Evolutionary conservation across 495 filamentous ascomycete genomes (phyloP), one percentile per base, ranked within the genome.

Genomic region (Cryomyces minteri): DNA sequence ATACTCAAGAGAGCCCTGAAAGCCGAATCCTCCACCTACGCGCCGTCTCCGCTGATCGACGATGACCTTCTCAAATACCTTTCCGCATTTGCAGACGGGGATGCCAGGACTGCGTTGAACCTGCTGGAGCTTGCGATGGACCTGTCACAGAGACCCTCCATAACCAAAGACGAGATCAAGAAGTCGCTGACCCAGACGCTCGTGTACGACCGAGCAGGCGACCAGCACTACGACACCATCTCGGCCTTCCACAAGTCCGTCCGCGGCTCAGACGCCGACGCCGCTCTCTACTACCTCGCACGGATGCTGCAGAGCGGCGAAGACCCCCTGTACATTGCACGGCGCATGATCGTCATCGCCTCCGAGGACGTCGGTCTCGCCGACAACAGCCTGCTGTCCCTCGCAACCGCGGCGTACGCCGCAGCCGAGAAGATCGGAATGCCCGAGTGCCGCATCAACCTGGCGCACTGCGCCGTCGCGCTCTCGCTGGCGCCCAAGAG

Each of bases 251-350:
- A 98, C 67, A 98, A 98, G 51, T 85, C 84, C 10, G 74, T 96
- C 30, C 82, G 90, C 12, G 90, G 90, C 18, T 82, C 77, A 44
- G 75, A 90, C 55, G 64, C 88, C 2, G 80, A 96, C 61, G 90
- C 87, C 0, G 69, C 87, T 1, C 68, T 98, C 3, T 96, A 94
- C 64, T 98, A 95, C 58, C 74, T 98, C 5, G 80, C 82, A 4
- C 80, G 90, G 39, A 98, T 98, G 90, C 71, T 98, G n/a, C 78
- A 90, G 49, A 86, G 82, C 1, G 90, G 90, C 36, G 90, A 98
- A 60, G 90, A 96, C 55, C 86, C 88, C 0, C 65, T 96, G 0
- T 96, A 82, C 57, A 82, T 98, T 34, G 88, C 90, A 5, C 76
- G 90, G 3, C 75, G 90, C 10, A 77, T 98, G 68, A 80, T 98